Conservation (phyloP, 345 rosid species). For the Aethionema arabicum region DNA sequence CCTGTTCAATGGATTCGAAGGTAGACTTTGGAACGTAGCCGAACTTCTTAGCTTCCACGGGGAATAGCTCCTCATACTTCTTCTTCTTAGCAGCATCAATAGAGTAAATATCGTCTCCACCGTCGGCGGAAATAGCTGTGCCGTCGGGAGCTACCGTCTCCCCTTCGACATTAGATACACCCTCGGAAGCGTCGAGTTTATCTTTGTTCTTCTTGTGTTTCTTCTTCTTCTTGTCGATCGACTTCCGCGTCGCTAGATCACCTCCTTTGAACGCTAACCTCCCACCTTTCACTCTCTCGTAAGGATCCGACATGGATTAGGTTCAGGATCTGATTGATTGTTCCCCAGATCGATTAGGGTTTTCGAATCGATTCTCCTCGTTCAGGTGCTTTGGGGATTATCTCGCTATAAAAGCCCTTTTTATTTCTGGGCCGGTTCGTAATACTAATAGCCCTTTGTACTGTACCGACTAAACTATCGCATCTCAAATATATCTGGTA, state of each 20-base stretch:
- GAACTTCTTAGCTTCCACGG: conserved; percentile 82
- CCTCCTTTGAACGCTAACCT: conserved; percentile 81
- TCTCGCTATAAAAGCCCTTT: too few relatives aligned
- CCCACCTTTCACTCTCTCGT: conserved; percentile 69
- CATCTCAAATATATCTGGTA: too few relatives aligned
- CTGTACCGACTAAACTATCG: too few relatives aligned
- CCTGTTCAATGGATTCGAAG: conserved; percentile 59
- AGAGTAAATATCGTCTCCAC: conserved; percentile 50
- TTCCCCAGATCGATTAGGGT: conserved; percentile 23
- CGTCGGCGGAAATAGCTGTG: conserved; percentile 23
- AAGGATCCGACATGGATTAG: conserved; percentile 62
- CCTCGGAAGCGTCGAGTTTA: conserved; percentile 20
- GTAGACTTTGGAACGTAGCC: conserved; percentile 61
- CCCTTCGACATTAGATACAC: conserved; percentile 22
- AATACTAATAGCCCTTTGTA: too few relatives aligned
- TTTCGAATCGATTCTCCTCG: background rate
- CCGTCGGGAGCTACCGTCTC: conserved; percentile 29
- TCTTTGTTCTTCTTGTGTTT: conserved; percentile 52
- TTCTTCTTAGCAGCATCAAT: conserved; percentile 84
- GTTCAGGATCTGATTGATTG: background rate
- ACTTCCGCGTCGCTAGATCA: conserved; percentile 57
- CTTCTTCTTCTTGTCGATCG: conserved; percentile 65
- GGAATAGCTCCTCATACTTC: conserved; percentile 86
- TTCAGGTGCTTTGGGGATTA: too few relatives aligned
- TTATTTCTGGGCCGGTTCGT: too few relatives aligned